These are phyloP conservation scores for Thoreauomyces humboldtii DNA, from an alignment of 192 early-diverging fungal genomes.

Conservation along the genomic window DNA sequence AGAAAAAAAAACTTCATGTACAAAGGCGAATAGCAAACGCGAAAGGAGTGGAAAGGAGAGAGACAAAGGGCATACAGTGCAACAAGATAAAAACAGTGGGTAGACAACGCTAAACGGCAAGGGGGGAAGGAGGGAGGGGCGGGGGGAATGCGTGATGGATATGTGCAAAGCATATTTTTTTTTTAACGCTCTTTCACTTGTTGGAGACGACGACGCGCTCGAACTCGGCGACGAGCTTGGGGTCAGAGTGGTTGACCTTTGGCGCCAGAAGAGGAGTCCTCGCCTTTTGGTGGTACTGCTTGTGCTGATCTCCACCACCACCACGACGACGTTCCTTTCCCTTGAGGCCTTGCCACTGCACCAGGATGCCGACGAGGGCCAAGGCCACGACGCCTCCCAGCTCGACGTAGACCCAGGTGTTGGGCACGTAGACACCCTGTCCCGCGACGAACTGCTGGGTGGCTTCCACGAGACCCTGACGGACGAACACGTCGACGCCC, in stretches of 20 bases:
- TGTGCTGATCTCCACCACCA: neutral
- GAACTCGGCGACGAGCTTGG: slow-evolving; percentile 5
- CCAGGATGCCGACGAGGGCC: slow-evolving; percentile 59
- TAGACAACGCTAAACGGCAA: too few species aligned
- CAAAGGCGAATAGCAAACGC: too few species aligned
- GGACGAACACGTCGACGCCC: slow-evolving; percentile 81
- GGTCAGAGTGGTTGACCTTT: neutral
- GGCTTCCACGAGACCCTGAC: slow-evolving; percentile 70
- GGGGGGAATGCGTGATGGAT: too few species aligned
- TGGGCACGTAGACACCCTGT: slow-evolving; percentile 42
- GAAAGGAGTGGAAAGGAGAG: too few species aligned
- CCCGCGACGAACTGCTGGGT: slow-evolving; percentile 54
- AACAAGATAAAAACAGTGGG: too few species aligned
- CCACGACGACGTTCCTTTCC: neutral
- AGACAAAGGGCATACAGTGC: too few species aligned
- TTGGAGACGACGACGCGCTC: slow-evolving; percentile 7
- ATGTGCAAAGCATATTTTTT: too few species aligned
- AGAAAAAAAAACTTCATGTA: too few species aligned
- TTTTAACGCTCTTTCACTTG: too few species aligned
- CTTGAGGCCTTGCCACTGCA: slow-evolving; percentile 50
- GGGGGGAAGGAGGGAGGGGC: too few species aligned
- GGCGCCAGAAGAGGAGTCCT: neutral
- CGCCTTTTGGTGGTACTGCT: neutral
- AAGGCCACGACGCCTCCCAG: slow-evolving; percentile 64
- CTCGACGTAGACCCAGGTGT: slow-evolving; percentile 61